Evolutionary conservation across 2,329 filamentous ascomycete genomes (phyloP).

Genomic region (Esteya vermicola): DNA sequence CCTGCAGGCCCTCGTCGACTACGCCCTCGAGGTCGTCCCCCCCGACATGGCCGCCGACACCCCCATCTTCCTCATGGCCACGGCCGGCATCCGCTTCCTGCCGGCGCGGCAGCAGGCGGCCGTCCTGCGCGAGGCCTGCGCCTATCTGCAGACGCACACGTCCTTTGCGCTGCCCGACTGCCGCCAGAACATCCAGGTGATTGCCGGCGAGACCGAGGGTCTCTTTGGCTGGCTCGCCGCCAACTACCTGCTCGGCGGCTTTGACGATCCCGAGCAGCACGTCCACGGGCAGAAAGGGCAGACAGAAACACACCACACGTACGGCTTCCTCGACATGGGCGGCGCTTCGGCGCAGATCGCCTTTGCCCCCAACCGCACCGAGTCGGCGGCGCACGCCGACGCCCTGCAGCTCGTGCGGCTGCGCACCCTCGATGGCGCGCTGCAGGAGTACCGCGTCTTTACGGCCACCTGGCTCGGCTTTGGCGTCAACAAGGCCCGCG

Average conservation of each 20-base stretch:
- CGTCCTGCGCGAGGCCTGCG: conserved; percentile 66
- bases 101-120: conserved; percentile 56
- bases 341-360: conserved; percentile 96
- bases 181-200: conserved; percentile 78
- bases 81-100: conserved; percentile 84
- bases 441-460: conserved; percentile 77
- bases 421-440: conserved; percentile 64
- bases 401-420: conserved; percentile 78
- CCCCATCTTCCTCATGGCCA: conserved; percentile 88
- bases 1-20: conserved; percentile 62
- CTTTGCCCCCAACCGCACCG: conserved; percentile 86
- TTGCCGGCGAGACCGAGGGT: conserved; percentile 88
- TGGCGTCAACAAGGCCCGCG: conserved; percentile 84
- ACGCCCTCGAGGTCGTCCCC: conserved; percentile 69
- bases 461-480: conserved; percentile 95
- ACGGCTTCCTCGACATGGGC: conserved; percentile 97
- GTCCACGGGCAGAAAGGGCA: conserved; percentile 62
- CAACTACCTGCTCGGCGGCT: conserved; percentile 87
- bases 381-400: conserved; percentile 76
- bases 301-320: conserved; percentile 56
- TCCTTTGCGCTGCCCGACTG: conserved; percentile 84
- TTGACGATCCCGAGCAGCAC: conserved; percentile 62
- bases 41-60: conserved; percentile 64
- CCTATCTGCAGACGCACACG: conserved; percentile 63
- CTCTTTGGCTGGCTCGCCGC: conserved; percentile 95